Percentiles rank a stretch among this genome's conserved stretches.
Evolutionary conservation across 495 filamentous ascomycete species (phyloP).

Genomic region (Trichoderma asperelloides): DNA sequence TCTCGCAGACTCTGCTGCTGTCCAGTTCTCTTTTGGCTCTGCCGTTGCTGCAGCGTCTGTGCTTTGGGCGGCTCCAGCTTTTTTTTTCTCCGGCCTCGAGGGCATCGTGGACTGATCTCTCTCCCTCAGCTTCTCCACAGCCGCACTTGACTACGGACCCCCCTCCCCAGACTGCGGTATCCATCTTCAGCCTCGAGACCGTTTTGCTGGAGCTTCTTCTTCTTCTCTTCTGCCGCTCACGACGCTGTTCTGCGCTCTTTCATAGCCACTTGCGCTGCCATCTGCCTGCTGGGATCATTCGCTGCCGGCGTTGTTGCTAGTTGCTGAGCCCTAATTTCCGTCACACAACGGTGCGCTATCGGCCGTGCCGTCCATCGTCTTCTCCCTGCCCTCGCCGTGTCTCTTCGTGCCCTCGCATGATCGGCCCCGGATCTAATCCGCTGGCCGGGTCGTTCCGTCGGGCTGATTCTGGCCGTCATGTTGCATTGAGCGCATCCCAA

Average conservation of each 20-base stretch:
- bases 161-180: not conserved
- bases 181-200: not conserved
- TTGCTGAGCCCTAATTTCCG: not conserved
- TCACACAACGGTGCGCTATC: slow-evolving; percentile 4
- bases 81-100: not conserved
- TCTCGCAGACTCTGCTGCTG: not conserved
- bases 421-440: not conserved
- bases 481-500: slow-evolving; percentile 1
- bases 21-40: not conserved
- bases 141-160: not conserved
- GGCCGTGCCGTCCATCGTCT: not conserved
- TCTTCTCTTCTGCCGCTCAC: not conserved
- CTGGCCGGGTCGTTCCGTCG: not conserved
- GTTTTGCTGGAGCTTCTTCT: not conserved
- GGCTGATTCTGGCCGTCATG: slow-evolving; percentile 2
- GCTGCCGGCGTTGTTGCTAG: not conserved
- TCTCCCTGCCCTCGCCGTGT: not conserved
- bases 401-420: not conserved
- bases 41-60: not conserved
- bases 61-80: slow-evolving; percentile 2
- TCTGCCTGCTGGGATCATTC: not conserved
- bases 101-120: not conserved
- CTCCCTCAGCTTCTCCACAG: not conserved
- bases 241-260: not conserved
- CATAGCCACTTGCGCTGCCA: not conserved